A percentile compares a stretch with the other conserved stretches of the same genome.
Conservation (phyloP, 2,329 filamentous ascomycete species). For the Hymenoscyphus albidus region DNA sequence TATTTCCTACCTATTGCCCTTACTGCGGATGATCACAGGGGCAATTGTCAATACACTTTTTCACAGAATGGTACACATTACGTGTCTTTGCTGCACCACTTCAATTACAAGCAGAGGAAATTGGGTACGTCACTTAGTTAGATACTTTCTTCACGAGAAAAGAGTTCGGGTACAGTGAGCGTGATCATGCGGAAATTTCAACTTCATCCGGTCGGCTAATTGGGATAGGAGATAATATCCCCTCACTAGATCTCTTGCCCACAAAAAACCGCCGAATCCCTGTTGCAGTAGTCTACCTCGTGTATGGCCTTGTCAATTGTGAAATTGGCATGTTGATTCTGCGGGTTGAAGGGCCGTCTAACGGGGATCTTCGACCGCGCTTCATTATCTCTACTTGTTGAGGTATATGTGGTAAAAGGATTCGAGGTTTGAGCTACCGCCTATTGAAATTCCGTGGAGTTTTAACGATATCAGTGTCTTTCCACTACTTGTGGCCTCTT, state of each 20-base stretch:
- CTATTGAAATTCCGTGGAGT: neutral
- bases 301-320: neutral
- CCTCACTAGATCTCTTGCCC: neutral
- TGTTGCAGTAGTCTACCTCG: neutral
- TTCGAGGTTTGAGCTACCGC: neutral
- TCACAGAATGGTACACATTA: neutral
- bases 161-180: neutral
- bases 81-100: neutral
- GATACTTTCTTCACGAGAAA: neutral
- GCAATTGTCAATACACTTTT: neutral
- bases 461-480: neutral
- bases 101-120: neutral
- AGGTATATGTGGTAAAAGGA: neutral
- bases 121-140: neutral
- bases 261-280: neutral
- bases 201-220: conserved; percentile 5
- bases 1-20: neutral
- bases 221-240: neutral
- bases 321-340: neutral
- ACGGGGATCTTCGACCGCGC: neutral
- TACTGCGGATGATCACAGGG: neutral
- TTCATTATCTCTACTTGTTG: neutral
- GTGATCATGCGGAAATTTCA: neutral
- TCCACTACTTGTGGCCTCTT: neutral
- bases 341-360: conserved; percentile 1